Conservation (phyloP, 2,329 filamentous ascomycete species). For the Fusarium nematophilum region DNA sequence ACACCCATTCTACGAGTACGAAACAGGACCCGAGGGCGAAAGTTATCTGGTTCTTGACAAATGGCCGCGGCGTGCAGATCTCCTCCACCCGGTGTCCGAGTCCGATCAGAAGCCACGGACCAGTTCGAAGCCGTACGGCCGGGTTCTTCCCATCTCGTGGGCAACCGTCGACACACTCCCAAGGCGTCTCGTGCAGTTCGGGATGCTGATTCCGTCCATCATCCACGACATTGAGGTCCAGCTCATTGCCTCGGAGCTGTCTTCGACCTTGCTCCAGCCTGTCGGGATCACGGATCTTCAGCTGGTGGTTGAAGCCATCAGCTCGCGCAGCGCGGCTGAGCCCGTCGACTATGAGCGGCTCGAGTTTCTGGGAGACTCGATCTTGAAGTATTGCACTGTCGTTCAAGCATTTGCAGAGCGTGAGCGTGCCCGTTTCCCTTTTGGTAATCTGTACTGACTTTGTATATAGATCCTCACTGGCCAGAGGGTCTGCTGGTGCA, state of each 20-base stretch:
- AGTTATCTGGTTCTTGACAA: slow-evolving; percentile 61
- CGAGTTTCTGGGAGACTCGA: slow-evolving; percentile 87
- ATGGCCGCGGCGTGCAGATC: slow-evolving; percentile 68
- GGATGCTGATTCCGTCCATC: slow-evolving; percentile 77
- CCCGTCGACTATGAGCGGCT: slow-evolving; percentile 80
- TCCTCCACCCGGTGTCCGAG: slow-evolving; percentile 62
- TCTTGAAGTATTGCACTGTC: slow-evolving; percentile 80
- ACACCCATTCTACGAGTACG: slow-evolving; percentile 50
- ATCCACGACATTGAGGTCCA: slow-evolving; percentile 74
- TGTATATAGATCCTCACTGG: slow-evolving; percentile 67
- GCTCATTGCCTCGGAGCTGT: slow-evolving; percentile 71
- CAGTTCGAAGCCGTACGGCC: slow-evolving; percentile 56
- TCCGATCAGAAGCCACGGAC: slow-evolving; percentile 22
- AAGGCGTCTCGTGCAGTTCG: slow-evolving; percentile 59
- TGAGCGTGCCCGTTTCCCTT: slow-evolving; percentile 48
- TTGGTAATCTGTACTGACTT: neutral
- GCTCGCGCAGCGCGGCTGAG: slow-evolving; percentile 69
- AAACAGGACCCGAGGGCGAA: slow-evolving; percentile 54
- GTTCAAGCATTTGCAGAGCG: slow-evolving; percentile 69
- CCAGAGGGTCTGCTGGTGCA: slow-evolving; percentile 81
- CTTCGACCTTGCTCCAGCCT: slow-evolving; percentile 44
- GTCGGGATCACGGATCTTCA: slow-evolving; percentile 65
- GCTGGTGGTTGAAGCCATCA: slow-evolving; percentile 76
- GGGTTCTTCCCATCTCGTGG: slow-evolving; percentile 58
- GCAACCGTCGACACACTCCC: slow-evolving; percentile 63